Conservation (phyloP, 352 stramenopile genomes). For the Globisporangium cystogenes region DNA sequence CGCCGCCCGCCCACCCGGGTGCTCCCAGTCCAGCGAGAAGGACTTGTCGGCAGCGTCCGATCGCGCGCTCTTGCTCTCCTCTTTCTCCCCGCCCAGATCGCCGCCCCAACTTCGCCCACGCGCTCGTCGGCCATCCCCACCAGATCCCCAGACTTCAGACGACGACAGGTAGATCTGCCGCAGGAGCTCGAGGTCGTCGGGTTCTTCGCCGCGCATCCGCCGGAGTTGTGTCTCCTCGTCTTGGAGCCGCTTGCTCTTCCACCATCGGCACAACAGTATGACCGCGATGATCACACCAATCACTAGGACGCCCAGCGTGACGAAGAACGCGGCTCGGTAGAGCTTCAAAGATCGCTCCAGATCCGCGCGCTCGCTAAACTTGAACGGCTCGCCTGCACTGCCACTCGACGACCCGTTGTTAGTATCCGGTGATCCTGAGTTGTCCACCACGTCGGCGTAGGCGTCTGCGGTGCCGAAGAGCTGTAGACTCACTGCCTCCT, state of each 20-base stretch:
- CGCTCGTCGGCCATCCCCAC: neutral
- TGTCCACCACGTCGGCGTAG: neutral
- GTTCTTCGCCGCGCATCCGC: constrained; percentile 31
- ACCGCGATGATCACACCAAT: constrained; percentile 10
- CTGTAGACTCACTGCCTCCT: constrained; percentile 3
- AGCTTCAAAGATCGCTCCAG: constrained; percentile 17
- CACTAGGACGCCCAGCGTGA: constrained; percentile 15
- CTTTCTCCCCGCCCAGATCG: neutral
- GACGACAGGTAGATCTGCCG: constrained; percentile 37
- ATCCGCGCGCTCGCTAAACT: constrained; percentile 8
- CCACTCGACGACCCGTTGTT: neutral
- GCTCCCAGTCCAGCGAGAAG: neutral
- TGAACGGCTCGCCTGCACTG: neutral
- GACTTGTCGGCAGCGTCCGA: neutral
- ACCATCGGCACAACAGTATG: constrained; percentile 2
- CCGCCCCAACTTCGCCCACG: no score
- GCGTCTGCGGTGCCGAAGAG: constrained; percentile 1
- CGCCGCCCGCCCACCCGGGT: neutral
- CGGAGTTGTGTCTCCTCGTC: constrained; percentile 29
- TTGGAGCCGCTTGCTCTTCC: constrained; percentile 13
- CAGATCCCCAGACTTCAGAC: constrained; percentile 3
- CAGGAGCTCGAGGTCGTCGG: constrained; percentile 36
- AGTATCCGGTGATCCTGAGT: neutral
- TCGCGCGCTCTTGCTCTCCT: constrained; percentile 1
- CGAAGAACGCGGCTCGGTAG: constrained; percentile 31